phyloP scores from a whole-genome alignment of 352 stramenopile genomes.

The Phytophthora ramorum region DNA sequence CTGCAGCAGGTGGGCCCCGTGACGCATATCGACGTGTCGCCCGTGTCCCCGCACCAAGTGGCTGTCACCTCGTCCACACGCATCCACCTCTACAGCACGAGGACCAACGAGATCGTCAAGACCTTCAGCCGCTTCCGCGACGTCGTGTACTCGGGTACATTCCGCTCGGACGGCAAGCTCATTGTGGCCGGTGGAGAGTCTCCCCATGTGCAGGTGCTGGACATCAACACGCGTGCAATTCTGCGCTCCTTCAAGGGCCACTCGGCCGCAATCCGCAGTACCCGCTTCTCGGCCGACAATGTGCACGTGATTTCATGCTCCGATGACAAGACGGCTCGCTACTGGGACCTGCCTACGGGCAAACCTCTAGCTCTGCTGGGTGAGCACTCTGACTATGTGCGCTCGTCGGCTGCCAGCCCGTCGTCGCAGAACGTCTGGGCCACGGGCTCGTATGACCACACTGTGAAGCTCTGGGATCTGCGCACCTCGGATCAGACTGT shows the following conservation, averaged over 20 bases:
- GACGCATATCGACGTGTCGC: constrained; percentile 88
- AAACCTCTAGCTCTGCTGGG: constrained; percentile 76
- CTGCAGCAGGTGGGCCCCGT: constrained; percentile 86
- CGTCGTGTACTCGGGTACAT: constrained; percentile 87
- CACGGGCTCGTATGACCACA: constrained; percentile 94
- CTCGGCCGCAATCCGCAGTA: constrained; percentile 75
- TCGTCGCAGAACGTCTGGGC: constrained; percentile 85
- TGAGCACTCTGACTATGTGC: constrained; percentile 92
- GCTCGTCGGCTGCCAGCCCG: constrained; percentile 71
- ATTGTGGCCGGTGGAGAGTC: constrained; percentile 84
- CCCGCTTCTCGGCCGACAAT: constrained; percentile 84
- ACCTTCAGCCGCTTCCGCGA: constrained; percentile 91
- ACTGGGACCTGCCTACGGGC: constrained; percentile 90
- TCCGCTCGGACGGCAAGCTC: constrained; percentile 89
- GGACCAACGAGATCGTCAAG: constrained; percentile 85
- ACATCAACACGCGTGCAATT: constrained; percentile 85
- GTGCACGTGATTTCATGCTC: constrained; percentile 90
- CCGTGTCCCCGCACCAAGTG: constrained; percentile 79
- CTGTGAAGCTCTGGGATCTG: constrained; percentile 93
- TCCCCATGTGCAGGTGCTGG: constrained; percentile 84
- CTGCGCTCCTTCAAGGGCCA: constrained; percentile 90
- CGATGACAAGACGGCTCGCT: constrained; percentile 90
- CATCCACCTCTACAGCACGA: constrained; percentile 88
- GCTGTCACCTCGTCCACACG: constrained; percentile 89
- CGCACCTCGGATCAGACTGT: constrained; percentile 74